Evolutionary conservation across 176 grass and related monocot genomes (phyloP).

Genomic region (Carex parvula): DNA sequence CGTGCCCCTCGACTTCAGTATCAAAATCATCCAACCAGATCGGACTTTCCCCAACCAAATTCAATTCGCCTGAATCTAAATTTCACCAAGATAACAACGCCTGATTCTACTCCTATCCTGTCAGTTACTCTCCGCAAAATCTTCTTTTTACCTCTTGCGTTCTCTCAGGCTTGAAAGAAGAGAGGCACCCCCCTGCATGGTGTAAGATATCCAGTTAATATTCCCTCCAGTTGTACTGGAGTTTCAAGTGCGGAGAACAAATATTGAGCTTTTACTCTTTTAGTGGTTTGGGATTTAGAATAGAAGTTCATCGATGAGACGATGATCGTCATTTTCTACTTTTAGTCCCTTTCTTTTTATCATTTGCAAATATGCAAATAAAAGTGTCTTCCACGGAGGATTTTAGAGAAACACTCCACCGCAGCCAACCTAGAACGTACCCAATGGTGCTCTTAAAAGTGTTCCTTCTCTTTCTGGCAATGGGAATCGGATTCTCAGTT

Average conservation of each 20-base stretch:
- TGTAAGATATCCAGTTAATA: neutral
- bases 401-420: constrained; percentile 58
- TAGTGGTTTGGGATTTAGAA: neutral
- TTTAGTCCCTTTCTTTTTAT: neutral
- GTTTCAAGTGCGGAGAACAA: neutral
- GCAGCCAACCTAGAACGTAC: constrained; percentile 42
- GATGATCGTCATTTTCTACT: neutral
- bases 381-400: constrained; percentile 79
- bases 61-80: neutral
- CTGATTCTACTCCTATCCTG: neutral
- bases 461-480: constrained; percentile 57
- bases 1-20: neutral
- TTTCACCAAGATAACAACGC: neutral
- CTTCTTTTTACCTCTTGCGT: neutral
- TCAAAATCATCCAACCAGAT: neutral
- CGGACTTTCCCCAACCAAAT: constrained; percentile 5
- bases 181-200: neutral
- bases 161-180: neutral
- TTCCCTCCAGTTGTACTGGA: neutral
- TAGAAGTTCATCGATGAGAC: neutral
- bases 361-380: constrained; percentile 43
- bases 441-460: constrained; percentile 57
- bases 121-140: neutral
- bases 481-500: constrained; percentile 67
- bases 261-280: neutral